A percentile compares a stretch with the other conserved stretches of the same genome.
phyloP scores from a whole-genome alignment of 306 rosid genomes.

The Argentina anserina region DNA sequence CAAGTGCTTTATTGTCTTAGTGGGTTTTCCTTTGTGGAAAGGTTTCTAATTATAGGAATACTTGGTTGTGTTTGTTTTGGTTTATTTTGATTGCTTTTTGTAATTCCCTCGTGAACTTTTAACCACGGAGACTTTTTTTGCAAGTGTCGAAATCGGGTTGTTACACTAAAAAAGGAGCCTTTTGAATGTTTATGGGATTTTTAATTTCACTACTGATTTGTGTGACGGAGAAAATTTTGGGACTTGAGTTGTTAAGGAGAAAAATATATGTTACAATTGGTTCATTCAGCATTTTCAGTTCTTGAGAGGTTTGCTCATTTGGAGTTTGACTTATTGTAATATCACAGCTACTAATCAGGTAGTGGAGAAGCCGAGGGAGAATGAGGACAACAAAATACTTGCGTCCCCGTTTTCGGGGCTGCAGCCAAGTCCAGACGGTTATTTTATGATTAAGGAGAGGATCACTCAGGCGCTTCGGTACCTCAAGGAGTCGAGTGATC shows the following conservation, averaged over 20 bases:
- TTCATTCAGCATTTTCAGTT: conserved; percentile 1
- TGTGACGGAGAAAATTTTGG: background rate
- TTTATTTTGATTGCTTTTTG: background rate
- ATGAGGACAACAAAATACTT: conserved; percentile 27
- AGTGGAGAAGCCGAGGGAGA: conserved; percentile 39
- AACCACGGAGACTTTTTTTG: background rate
- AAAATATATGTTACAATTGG: background rate
- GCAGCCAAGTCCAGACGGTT: conserved; percentile 42
- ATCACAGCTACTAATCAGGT: conserved; percentile 31
- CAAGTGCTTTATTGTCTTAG: too few relatives aligned
- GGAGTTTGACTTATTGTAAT: conserved; percentile 29
- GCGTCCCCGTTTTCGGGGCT: conserved; percentile 37
- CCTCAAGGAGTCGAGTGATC: conserved; percentile 66
- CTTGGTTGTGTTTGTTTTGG: background rate
- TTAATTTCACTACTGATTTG: background rate
- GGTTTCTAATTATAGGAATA: background rate
- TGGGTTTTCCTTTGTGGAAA: background rate
- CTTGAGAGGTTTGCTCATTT: conserved; percentile 16
- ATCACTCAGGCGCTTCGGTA: conserved; percentile 78
- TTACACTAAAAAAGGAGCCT: background rate
- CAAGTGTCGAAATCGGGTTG: background rate
- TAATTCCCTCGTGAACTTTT: background rate
- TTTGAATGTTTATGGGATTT: background rate
- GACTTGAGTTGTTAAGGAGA: background rate
- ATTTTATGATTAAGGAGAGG: conserved; percentile 62